Evolutionary conservation across 1,284 basidiomycete genomes (phyloP), one percentile per base, ranked within the genome.

Genomic region (Apiotrichum brassicae): DNA sequence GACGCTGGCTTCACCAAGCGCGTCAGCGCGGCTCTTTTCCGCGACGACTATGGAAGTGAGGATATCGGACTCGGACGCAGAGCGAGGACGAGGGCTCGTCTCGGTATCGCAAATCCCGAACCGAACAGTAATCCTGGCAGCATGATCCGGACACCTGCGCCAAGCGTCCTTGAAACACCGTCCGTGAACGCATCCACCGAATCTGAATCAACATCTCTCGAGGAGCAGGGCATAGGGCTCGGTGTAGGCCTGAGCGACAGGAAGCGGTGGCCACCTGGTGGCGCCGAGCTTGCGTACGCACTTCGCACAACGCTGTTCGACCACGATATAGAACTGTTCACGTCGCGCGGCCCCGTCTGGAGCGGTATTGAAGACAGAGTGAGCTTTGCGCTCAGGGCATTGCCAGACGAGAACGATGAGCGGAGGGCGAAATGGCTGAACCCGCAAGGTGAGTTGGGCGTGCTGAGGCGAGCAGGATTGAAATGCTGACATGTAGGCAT

Each of bases 181-280:
- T 25, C 28, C 9, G 6, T 2, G 7, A 24, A 8, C 30, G 14
- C 19, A 18, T 11, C 30, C 20, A n/a, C 22, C 8, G 14, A 14
- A 28, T 22, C 34, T 19, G 28, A 19, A 25, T n/a, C n/a, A n/a
- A n/a, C n/a, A n/a, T 8, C 22, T 14, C 20, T 33, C 5, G 54
- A 55, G 14, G 64, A 65, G 36, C 67, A 66, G 66, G 70, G 70
- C 0, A 79, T 90, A 6, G 89, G 88, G 1, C 72, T 92, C 4
- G 83, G 85, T 2, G 75, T 82, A 0, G 79, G 81, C 3, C 70
- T 92, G 30, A 80, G 84, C 43, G 82, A 84, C 44, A 58, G 83
- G 37, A 79, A 81, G 42, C 79, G 77, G 6, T 93, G 88, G 88
- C 88, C 89, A 0, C 88, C 89, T 4, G 84, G 85, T 16, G 87